Conservation (phyloP, 257 asterid genomes). For the Solanum appendiculatum region DNA sequence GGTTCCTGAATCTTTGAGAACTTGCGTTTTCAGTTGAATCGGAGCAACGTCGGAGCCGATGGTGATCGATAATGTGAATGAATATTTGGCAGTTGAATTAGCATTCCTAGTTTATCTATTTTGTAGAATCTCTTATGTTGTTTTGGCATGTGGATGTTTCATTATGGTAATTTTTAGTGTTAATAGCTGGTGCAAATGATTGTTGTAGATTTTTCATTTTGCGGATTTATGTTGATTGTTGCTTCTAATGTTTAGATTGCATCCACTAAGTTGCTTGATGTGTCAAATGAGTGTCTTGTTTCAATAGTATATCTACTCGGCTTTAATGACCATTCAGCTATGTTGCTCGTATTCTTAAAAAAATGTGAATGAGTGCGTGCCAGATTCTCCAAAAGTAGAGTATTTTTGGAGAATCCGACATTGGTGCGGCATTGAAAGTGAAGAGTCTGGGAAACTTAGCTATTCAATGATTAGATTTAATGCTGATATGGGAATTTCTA, state of each 20-base stretch:
- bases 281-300: background rate
- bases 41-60: conserved; percentile 16
- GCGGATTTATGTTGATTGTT: background rate
- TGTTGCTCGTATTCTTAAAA: background rate
- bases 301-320: background rate
- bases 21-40: background rate
- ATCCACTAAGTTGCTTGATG: background rate
- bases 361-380: background rate
- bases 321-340: background rate
- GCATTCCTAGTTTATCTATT: background rate
- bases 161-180: background rate
- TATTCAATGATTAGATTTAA: background rate
- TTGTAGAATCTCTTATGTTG: background rate
- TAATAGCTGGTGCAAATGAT: background rate
- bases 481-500: background rate
- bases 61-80: background rate
- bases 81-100: background rate
- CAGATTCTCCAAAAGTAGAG: background rate
- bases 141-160: background rate
- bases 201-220: background rate
- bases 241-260: background rate
- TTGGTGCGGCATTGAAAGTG: background rate
- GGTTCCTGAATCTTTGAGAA: background rate
- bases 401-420: background rate
- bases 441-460: background rate